Evolutionary conservation across 1,284 basidiomycete genomes (phyloP), one percentile per base, ranked within the genome.

Genomic region (Neolentinus lepideus): DNA sequence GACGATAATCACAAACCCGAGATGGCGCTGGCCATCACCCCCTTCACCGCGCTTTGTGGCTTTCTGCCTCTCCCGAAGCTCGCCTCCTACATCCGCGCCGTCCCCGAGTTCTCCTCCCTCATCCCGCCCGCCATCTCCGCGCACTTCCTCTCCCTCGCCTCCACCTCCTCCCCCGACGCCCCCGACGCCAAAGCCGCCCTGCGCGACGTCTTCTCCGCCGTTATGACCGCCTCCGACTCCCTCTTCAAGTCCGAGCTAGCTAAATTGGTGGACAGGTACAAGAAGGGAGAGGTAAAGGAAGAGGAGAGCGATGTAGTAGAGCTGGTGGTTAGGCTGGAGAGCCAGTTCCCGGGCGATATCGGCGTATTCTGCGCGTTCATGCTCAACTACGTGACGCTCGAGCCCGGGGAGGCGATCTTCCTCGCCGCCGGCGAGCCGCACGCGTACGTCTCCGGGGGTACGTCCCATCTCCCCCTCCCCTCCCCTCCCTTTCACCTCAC

Each of bases 1-100:
- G 93, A 98, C 70, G 80, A 85, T 12, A 97, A 97, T 66, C 94
- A 97, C 66, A 98, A 98, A 72, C 97, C 97, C 2, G 97, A 99
- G 70, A 97, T 99, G 93, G 94, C 95, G 11, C 82, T 99, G 53
- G 97, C 97, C 1, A 72, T 99, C 55, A 95, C 94, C 0, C 83
- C 88, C 6, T 99, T 99, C 76, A 78, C 79, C 36, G 97, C 92
- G 0, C 81, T 99, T 66, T 97, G 94, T 66, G 94, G 94, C 29
- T 98, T 97, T 74, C 78, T 87, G 11, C 94, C 94, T 2, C 78
- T 94, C 1, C 66, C 76, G 0, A 75, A 84, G 54, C 92, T 98
- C 63, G 80, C 83, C 12, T 68, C 75, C 4, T 83, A 85, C 69
- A 78, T 99, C 56, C 65, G 72, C 29, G 71, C 68, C 27, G 88